These are phyloP conservation scores for Mucor velutinosus DNA, from an alignment of 371 early-diverging fungal genomes.

Conservation along the genomic window DNA sequence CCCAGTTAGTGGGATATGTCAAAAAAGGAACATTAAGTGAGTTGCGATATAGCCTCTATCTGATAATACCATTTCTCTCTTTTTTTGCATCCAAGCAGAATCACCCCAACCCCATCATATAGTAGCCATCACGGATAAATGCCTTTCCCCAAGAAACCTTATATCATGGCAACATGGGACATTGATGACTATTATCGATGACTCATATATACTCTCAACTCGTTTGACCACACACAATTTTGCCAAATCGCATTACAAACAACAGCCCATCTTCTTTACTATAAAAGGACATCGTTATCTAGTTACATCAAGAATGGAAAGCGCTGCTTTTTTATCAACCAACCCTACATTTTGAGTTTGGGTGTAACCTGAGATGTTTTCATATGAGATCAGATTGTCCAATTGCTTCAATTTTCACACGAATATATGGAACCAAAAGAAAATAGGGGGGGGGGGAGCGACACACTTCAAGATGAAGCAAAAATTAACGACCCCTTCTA, in stretches of 20 bases:
- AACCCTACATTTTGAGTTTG: not conserved
- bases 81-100: not conserved
- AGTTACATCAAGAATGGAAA: not conserved
- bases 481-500: slow-evolving; percentile 8
- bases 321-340: not conserved
- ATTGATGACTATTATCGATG: not conserved
- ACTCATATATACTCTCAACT: not conserved
- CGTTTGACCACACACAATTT: not conserved
- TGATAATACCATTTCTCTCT: not conserved
- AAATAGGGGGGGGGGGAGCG: not conserved
- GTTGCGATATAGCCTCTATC: not conserved
- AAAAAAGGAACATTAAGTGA: not conserved
- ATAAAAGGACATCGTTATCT: not conserved
- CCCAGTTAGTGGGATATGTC: not conserved
- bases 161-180: not conserved
- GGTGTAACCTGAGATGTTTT: not conserved
- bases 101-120: not conserved
- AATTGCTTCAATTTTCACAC: slow-evolving; percentile 3
- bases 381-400: not conserved
- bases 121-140: not conserved
- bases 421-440: not conserved
- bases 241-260: not conserved
- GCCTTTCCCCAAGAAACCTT: not conserved
- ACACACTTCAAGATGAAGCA: not conserved
- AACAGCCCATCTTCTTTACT: not conserved